These are phyloP conservation scores for Monosporascus sp. DNA, from an alignment of 2,329 filamentous ascomycete species.

Conservation along the genomic window DNA sequence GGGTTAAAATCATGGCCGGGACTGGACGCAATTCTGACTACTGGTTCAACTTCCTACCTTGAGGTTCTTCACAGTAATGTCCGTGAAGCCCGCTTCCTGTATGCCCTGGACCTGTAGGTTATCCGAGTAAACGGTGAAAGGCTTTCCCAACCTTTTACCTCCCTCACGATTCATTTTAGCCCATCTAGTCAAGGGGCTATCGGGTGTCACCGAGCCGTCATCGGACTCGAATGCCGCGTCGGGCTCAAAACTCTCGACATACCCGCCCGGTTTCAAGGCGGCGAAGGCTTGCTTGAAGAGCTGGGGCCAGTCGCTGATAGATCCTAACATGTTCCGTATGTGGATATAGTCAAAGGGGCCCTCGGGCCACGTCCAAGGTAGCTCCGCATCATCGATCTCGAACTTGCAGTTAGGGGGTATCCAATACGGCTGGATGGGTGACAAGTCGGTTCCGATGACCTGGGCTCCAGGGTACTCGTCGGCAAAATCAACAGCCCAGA, in stretches of 20 bases:
- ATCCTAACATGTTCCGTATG: constrained; percentile 39
- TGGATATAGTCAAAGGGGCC: constrained; percentile 48
- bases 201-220: constrained; percentile 12
- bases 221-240: constrained; percentile 15
- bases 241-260: constrained; percentile 21
- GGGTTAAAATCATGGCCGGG: background rate
- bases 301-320: constrained; percentile 34
- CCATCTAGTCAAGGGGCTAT: background rate
- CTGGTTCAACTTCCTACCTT: background rate
- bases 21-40: background rate
- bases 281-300: constrained; percentile 13
- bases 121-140: background rate
- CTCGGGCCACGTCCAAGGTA: constrained; percentile 38
- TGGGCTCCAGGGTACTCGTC: constrained; percentile 15
- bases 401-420: constrained; percentile 48
- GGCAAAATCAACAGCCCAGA: constrained; percentile 34
- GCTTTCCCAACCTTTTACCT: background rate
- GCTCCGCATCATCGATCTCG: constrained; percentile 48
- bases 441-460: constrained; percentile 18
- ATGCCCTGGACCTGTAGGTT: background rate
- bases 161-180: background rate
- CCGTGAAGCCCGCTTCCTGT: background rate
- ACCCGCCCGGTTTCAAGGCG: constrained; percentile 17
- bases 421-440: constrained; percentile 19
- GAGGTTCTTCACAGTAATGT: background rate